These are phyloP conservation scores for Purshia tridentata DNA, from an alignment of 306 rosid species.

Conservation along the genomic window DNA sequence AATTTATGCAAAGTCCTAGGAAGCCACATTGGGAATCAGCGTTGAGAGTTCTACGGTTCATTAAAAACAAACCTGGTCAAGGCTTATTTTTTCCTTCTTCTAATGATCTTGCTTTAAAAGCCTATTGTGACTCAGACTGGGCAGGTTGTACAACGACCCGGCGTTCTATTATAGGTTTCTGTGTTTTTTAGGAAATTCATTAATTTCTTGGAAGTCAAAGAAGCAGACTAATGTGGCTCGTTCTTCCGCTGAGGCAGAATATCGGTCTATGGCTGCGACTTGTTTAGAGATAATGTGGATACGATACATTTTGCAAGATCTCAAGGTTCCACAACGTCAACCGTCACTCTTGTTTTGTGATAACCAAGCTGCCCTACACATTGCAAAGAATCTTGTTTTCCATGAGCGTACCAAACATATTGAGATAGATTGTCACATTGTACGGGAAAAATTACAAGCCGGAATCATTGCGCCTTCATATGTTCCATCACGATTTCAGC, in stretches of 20 bases:
- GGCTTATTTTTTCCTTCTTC: neutral
- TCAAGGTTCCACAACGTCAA: neutral
- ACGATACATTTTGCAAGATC: neutral
- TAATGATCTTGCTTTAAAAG: neutral
- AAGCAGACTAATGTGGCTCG: neutral
- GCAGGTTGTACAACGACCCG: neutral
- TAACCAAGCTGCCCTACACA: neutral
- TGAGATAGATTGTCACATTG: neutral
- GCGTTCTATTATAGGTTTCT: neutral
- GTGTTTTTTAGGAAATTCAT: neutral
- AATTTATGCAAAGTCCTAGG: neutral
- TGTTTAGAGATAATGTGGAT: neutral
- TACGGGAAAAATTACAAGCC: neutral
- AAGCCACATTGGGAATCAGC: neutral
- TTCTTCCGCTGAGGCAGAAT: neutral
- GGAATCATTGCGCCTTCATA: neutral
- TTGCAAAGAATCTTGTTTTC: neutral
- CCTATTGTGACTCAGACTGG: neutral
- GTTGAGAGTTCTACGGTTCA: neutral
- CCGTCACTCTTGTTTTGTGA: neutral
- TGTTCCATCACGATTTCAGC: neutral
- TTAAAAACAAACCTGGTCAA: neutral
- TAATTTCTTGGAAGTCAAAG: neutral
- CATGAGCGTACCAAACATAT: slow-evolving; percentile 2
- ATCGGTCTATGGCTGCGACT: neutral